A percentile compares a stretch with the other conserved stretches of the same genome.
These are phyloP conservation scores for Lepidium africanum DNA, from an alignment of 345 rosid genomes.

Conservation along the genomic window DNA sequence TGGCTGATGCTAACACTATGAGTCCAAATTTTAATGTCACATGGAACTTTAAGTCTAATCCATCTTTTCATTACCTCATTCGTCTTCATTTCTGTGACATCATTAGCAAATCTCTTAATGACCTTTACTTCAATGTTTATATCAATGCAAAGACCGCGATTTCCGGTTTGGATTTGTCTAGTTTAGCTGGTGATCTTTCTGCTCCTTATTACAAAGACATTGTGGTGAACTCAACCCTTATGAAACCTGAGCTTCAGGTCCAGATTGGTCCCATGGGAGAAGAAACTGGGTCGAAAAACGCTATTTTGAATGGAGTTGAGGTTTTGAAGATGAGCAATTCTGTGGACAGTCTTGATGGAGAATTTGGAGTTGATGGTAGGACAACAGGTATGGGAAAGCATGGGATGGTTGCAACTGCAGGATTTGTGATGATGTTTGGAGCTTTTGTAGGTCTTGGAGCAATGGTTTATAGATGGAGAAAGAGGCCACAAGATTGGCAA, in stretches of 20 bases:
- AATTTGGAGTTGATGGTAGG: slow-evolving; percentile 56
- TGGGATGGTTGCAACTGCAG: slow-evolving; percentile 52
- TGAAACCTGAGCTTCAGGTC: slow-evolving; percentile 34
- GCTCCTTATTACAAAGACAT: slow-evolving; percentile 59
- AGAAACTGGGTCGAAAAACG: slow-evolving; percentile 41
- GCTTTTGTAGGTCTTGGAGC: slow-evolving; percentile 75
- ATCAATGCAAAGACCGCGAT: slow-evolving; percentile 49
- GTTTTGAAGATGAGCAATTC: slow-evolving; percentile 65
- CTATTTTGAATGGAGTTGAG: slow-evolving; percentile 67
- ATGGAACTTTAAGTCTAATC: slow-evolving; percentile 51
- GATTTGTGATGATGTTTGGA: slow-evolving; percentile 79
- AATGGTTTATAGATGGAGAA: slow-evolving; percentile 68
- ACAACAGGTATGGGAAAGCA: slow-evolving; percentile 9
- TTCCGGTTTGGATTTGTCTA: slow-evolving; percentile 55
- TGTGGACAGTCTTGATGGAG: slow-evolving; percentile 64
- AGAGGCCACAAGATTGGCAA: slow-evolving; percentile 77
- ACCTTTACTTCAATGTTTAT: slow-evolving; percentile 67
- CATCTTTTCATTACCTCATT: slow-evolving; percentile 45
- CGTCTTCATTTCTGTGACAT: slow-evolving; percentile 75
- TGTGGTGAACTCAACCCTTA: slow-evolving; percentile 45
- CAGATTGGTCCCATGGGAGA: slow-evolving; percentile 56
- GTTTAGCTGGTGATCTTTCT: slow-evolving; percentile 36
- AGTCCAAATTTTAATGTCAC: slow-evolving; percentile 51
- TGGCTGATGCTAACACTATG: slow-evolving; percentile 42
- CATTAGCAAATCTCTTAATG: slow-evolving; percentile 48